Base-by-base conservation (phyloP, 2,329 filamentous ascomycete species). In the Colletotrichum sp. region DNA sequence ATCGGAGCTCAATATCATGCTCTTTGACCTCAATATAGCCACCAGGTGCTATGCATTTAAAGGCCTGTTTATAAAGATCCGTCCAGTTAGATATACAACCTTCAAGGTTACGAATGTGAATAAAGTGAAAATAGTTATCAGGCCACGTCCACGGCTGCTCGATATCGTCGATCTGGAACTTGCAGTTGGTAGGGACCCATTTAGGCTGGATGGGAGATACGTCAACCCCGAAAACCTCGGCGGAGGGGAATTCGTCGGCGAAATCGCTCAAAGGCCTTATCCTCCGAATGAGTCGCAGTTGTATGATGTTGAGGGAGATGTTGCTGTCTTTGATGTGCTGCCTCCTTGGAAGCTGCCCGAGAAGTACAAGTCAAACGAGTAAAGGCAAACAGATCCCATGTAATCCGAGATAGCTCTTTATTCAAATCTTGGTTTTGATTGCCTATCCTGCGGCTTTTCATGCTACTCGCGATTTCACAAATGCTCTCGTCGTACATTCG, bases 61-160 rank as follows among this genome's bases (percentile, higher is more conserved):
- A 90, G 4, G 88, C 83, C 74, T 89, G 87, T 58, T 83, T 81
- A 71, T 92, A 87, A 7, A 93, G 80, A 18, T 87, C 84, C 39
- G 86, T 85, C 83, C 91, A 93, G 77, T 92, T 90, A 5, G 85
- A 82, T 72, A 93, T 88, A 72, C 88, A 88, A 25, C 91, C 92
- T 7, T 88, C 84, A 77, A 93, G 84, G 78, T 89, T 86, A 30
- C 90, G 88, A 15, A 90, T 89, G 80, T 93, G 92, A 70, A 94
- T 88, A 78, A 89, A 91, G 83, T 93, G 91, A 79, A 91, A 90
- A 39, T 18, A 16, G 52, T 86, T 82, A 70, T 88, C 79, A 3
- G 83, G 78, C 25, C 66, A 72, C 3, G 89, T 84, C 91, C 91
- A 92, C 3, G 80, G 79, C 61, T 72, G 80, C 66, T 73, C 81